Evolutionary conservation across 2,329 filamentous ascomycete species (phyloP).

Genomic region (Exophiala spinifera): DNA sequence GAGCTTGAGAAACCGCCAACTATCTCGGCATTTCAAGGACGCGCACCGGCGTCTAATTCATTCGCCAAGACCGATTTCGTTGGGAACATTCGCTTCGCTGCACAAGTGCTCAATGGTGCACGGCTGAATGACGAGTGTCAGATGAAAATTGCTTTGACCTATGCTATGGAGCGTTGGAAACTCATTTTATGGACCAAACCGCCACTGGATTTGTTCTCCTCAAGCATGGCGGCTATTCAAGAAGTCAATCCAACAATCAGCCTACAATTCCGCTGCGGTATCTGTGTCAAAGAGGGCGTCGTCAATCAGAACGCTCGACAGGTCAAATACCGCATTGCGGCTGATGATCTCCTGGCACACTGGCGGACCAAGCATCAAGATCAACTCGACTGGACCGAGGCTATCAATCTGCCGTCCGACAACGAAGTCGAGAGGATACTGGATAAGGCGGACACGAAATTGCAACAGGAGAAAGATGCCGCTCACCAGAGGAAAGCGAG

Average conservation of each 20-base stretch:
- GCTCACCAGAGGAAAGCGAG: conserved; percentile 1
- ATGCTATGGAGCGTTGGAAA: conserved; percentile 21
- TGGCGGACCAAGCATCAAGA: conserved; percentile 24
- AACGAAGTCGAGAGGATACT: conserved; percentile 23
- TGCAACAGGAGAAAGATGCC: conserved; percentile 19
- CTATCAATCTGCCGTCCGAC: conserved; percentile 25
- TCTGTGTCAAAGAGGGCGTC: conserved; percentile 19
- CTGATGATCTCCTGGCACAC: conserved; percentile 20
- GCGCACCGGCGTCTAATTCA: conserved; percentile 9
- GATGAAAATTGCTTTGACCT: conserved; percentile 31
- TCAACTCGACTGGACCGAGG: conserved; percentile 9
- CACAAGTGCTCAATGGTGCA: conserved; percentile 23
- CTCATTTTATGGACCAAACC: not conserved
- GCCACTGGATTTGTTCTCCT: conserved; percentile 5
- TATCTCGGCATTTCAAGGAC: conserved; percentile 27
- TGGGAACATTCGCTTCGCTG: conserved; percentile 29
- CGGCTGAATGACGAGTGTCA: conserved; percentile 24
- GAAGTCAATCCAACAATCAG: conserved; percentile 18
- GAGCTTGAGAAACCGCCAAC: conserved; percentile 1
- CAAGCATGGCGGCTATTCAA: conserved; percentile 10
- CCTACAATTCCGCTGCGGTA: conserved; percentile 24
- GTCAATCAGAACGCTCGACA: conserved; percentile 8
- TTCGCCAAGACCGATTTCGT: conserved; percentile 24
- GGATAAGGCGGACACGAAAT: conserved; percentile 14
- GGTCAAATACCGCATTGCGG: conserved; percentile 13